A percentile compares a stretch with the other conserved stretches of the same genome.
These are phyloP conservation scores for Zasmidium angulare DNA, from an alignment of 2,329 filamentous ascomycete species.

Conservation along the genomic window DNA sequence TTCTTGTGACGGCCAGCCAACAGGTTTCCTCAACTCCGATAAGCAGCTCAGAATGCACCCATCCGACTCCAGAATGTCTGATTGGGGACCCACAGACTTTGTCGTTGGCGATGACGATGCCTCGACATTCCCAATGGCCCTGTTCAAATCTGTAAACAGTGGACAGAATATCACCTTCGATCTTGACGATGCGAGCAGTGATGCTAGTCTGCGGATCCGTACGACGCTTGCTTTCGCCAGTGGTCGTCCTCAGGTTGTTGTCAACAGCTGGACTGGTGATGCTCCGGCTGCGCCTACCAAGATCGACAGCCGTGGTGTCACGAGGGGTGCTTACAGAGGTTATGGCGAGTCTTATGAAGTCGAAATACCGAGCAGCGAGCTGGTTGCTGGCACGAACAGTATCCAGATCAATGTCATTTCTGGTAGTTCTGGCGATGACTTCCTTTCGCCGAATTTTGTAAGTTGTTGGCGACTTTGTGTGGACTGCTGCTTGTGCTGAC, in stretches of 20 bases:
- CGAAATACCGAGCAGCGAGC: conserved; percentile 2
- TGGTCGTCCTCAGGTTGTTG: conserved; percentile 7
- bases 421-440: conserved; percentile 5
- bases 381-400: conserved; percentile 10
- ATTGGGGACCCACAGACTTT: conserved; percentile 12
- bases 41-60: conserved; percentile 70
- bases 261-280: conserved; percentile 8
- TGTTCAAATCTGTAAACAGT: conserved; percentile 16
- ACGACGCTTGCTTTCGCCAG: conserved; percentile 17
- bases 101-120: conserved; percentile 5
- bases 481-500: conserved; percentile 1
- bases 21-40: conserved; percentile 65
- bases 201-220: conserved; percentile 12
- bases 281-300: conserved; percentile 8
- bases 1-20: conserved; percentile 60
- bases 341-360: conserved; percentile 18
- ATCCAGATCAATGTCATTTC: conserved; percentile 13
- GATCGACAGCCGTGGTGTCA: conserved; percentile 18
- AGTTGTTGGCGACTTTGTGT: neutral
- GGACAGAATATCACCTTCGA: conserved; percentile 11
- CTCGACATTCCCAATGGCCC: conserved; percentile 14
- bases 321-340: conserved; percentile 16
- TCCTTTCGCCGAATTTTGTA: conserved; percentile 18
- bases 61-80: conserved; percentile 40
- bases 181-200: conserved; percentile 7